Base-by-base conservation (phyloP, 1,284 basidiomycete species). In the Rhodotorula sp. region DNA sequence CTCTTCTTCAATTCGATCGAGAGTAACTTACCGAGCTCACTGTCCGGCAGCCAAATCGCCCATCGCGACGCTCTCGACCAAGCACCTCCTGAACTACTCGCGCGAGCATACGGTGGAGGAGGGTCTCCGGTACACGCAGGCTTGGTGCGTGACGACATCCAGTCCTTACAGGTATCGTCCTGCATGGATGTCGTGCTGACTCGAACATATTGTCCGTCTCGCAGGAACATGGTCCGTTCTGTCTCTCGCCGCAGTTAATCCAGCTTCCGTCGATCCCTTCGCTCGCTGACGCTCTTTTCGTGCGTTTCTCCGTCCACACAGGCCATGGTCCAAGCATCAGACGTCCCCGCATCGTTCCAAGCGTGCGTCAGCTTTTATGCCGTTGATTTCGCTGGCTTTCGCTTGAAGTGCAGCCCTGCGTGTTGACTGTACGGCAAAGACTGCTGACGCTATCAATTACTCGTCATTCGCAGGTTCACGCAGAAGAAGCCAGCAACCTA, bases 11-110 rank as follows among this genome's bases (percentile, higher is more conserved):
- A 39, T 39, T 13, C 13, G 36, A 39, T 39, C 36, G 13, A 39
- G 36, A 13, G 36, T 8, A 8, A n/a, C 30, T 29, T 55, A n/a
- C n/a, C 20, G 27, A 2, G 36, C 56, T 30, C 17, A 39, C 32
- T 9, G 22, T 17, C 24, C 2, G 3, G 19, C 55, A 77, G 77
- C 72, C 55, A 94, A 94, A 81, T 90, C 89, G 48, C 93, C 94
- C 0, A 82, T 96, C 0, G 93, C 92, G 0, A 87, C 92, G 0
- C 76, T 85, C 0, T 87, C 89, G 2, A 90, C 91, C n/a, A 96
- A 96, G 83, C 87, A 87, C 69, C 81, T 94, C 4, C 76, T 86
- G 70, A 82, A 84, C 59, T 77, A 79, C 60, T 73, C 74, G 64
- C 65, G 69, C 15, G 71, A 76, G 56, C 73, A 68, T 69, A 90